phyloP scores from a whole-genome alignment of 2,329 filamentous ascomycete genomes.

The Aspergillus sp. region DNA sequence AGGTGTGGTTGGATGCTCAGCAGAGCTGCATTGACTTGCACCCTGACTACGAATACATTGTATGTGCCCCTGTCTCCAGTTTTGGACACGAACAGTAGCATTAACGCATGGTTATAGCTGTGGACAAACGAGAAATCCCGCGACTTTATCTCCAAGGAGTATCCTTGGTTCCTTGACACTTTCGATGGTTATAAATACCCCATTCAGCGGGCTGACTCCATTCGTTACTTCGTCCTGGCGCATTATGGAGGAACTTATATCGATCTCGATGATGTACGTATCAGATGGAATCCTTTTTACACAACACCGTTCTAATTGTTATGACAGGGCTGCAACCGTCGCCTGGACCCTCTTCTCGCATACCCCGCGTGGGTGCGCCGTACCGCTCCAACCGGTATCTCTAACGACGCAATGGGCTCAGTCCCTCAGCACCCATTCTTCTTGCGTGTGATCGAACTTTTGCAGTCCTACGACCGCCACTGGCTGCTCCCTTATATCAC shows the following conservation, averaged over 20 bases:
- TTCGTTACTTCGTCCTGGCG: conserved; percentile 73
- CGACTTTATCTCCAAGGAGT: conserved; percentile 68
- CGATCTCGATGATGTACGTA: conserved; percentile 65
- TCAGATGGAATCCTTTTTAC: not conserved
- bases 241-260: conserved; percentile 78
- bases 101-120: conserved; percentile 47
- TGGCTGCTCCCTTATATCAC: conserved; percentile 71
- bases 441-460: conserved; percentile 60
- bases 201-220: conserved; percentile 72
- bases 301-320: not conserved
- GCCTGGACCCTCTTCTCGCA: conserved; percentile 62
- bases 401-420: conserved; percentile 75
- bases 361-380: conserved; percentile 68
- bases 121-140: conserved; percentile 70
- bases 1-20: conserved; percentile 61
- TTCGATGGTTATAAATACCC: conserved; percentile 70
- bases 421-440: conserved; percentile 72
- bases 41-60: conserved; percentile 69
- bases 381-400: conserved; percentile 72
- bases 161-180: conserved; percentile 71
- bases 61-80: conserved; percentile 29
- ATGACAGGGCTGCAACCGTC: conserved; percentile 60
- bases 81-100: not conserved
- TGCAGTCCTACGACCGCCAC: conserved; percentile 63
- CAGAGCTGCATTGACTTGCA: conserved; percentile 64